Percentiles rank a stretch among this genome's conserved stretches.
Conservation (phyloP, 2,329 filamentous ascomycete species). For the Fusarium sp. region DNA sequence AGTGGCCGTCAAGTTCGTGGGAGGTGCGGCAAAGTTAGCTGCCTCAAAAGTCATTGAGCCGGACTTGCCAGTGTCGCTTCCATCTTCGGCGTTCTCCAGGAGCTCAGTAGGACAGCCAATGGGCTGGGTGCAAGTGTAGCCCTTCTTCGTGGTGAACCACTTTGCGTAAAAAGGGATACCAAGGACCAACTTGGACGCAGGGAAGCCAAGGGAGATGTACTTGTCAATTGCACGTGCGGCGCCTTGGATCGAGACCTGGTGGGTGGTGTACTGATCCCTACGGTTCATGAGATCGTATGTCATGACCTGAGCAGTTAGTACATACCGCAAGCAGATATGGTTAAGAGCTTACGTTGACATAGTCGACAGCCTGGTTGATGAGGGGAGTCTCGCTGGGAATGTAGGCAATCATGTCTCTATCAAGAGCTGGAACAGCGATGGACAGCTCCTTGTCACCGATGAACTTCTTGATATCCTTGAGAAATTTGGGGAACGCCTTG, state of each 20-base stretch:
- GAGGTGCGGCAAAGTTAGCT: constrained; percentile 44
- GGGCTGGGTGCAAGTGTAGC: constrained; percentile 59
- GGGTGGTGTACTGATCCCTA: constrained; percentile 73
- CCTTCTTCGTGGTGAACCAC: constrained; percentile 69
- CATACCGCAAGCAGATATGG: accelerated
- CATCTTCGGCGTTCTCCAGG: constrained; percentile 69
- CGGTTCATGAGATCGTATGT: constrained; percentile 80
- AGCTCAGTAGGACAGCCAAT: constrained; percentile 70
- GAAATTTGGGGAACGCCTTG: constrained; percentile 70
- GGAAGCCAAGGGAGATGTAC: constrained; percentile 70
- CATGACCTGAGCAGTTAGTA: constrained; percentile 63
- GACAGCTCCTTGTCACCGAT: constrained; percentile 74
- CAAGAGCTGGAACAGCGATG: constrained; percentile 73
- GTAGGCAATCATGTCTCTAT: constrained; percentile 76
- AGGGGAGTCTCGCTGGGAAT: constrained; percentile 66
- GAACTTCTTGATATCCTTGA: constrained; percentile 68
- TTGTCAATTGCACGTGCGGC: constrained; percentile 68
- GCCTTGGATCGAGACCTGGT: constrained; percentile 70
- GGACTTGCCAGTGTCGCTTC: constrained; percentile 67
- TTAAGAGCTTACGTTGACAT: constrained; percentile 64
- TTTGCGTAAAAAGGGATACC: constrained; percentile 79
- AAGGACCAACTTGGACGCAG: constrained; percentile 69
- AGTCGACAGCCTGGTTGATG: constrained; percentile 72
- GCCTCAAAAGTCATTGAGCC: constrained; percentile 58
- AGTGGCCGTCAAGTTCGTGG: constrained; percentile 36